Base-by-base conservation (phyloP, 192 early-diverging fungal genomes). In the Coemansia sp. region DNA sequence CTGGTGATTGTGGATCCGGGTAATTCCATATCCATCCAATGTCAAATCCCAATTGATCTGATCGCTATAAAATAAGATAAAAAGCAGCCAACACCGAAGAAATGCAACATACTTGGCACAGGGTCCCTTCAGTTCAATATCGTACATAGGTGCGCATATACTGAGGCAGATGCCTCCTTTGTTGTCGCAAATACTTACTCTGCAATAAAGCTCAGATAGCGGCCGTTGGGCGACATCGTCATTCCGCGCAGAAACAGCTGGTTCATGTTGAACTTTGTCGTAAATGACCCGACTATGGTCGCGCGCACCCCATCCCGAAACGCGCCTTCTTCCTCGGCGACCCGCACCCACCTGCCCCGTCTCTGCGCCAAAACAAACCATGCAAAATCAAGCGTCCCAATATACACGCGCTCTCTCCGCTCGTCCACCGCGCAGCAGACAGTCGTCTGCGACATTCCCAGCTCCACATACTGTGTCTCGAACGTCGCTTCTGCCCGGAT, bases 181-280 rank as follows among this genome's bases (percentile, higher is more conserved):
- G 0, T 42, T 42, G 6, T 42, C 7, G 14, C 16, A 19, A 13
- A 24, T 50, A 65, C 63, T 50, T 65, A 65, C 46, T 79, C 71
- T 54, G 51, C 65, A 7, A 55, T 65, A 66, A 79, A 79, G 6
- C 46, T 51, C 64, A 79, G 42, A 19, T 68, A 71, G 2, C 77
- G 67, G 5, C 36, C 62, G 25, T 71, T 64, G 20, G 71, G 71
- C 3, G 71, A 74, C 45, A 71, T 29, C 6, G 6, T 1, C 68
- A 79, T 59, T 27, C 71, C 62, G 8, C 77, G 67, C 9, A 79
- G 62, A n/a, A 71, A 53, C 46, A 80, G 34, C 16, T 53, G 25
- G 36, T 47, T 56, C 61, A 80, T 70, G n/a, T 67, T 68, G 53
- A 80, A 80, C 42, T 69, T 66, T 42, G 77, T 80, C 18, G 77